Conservation (phyloP, 768 basidiomycete genomes). For the Hericium coralloides region DNA sequence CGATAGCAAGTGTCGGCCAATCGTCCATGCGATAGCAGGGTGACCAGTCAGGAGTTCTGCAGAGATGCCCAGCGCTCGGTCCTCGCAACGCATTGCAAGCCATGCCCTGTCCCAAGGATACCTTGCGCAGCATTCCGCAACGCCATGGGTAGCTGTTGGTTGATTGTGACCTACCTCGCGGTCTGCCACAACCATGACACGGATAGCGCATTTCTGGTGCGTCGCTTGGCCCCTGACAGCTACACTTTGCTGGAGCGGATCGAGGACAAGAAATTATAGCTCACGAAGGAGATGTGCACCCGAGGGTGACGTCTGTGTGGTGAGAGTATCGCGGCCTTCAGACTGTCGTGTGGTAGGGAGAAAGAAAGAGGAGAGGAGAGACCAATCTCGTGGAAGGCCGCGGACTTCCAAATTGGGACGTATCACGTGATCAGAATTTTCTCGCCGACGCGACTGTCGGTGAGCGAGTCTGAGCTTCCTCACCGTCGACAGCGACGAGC, state of each 20-base stretch:
- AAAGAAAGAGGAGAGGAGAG: not conserved
- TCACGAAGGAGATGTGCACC: conserved; percentile 15
- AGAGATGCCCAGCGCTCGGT: not conserved
- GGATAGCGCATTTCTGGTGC: conserved; percentile 19
- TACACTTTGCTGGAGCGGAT: conserved; percentile 22
- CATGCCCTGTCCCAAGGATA: not conserved
- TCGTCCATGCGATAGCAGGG: not conserved
- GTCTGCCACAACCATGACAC: not conserved
- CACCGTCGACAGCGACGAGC: not conserved
- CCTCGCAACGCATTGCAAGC: not conserved
- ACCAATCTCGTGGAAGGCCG: not conserved
- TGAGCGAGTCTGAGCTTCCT: not conserved
- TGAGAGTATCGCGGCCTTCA: conserved; percentile 14
- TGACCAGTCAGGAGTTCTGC: not conserved
- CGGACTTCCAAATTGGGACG: conserved; percentile 1
- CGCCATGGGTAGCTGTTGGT: too few relatives aligned
- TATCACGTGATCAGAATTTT: conserved; percentile 1
- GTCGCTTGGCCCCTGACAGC: conserved; percentile 20
- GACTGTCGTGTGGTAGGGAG: conserved; percentile 1
- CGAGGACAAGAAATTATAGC: conserved; percentile 20
- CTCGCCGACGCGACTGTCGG: not conserved
- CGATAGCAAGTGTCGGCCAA: too few relatives aligned
- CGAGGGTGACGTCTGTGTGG: conserved; percentile 1
- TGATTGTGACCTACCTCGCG: not conserved
- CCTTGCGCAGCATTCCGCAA: not conserved